Base-by-base conservation (phyloP, 371 early-diverging fungal species). In the Mortierella sp. region DNA sequence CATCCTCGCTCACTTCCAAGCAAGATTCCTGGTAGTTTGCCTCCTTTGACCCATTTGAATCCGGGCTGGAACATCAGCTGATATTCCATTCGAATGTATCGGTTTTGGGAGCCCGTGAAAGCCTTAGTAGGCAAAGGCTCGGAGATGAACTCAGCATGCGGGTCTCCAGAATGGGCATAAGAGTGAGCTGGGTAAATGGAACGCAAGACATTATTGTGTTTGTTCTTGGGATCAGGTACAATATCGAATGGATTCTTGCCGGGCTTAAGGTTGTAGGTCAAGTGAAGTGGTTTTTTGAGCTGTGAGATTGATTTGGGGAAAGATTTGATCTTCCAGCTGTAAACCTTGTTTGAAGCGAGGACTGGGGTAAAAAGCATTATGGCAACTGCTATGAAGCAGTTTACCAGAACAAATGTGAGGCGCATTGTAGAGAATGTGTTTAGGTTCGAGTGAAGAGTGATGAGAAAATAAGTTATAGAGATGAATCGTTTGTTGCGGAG, bases 21-120 rank as follows among this genome's bases (percentile, higher is more conserved):
- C 70, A 83, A 87, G 19, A 88, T 68, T 36, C 88, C 88, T 28
- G 90, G 90, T 22, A 90, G 66, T 63, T 88, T 88, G 4, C 90
- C 89, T 4, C 77, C 77, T 45, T 50, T 36, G 19, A 72, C 72
- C 72, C 77, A 72, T 6, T 65, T 13, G 58, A 77, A 77, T 4
- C 72, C 66, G n/a, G 77, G 72, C 60, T 77, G 43, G 58, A 77
- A 77, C 24, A 57, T 38, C 63, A 77, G 53, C 24, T 77, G 72
- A 48, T 65, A 72, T 36, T 77, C 72, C 48, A 77, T 63, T 0
- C 69, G 77, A 43, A 72, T 61, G 43, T 65, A 77, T 22, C 71
- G 69, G 41, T 57, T 65, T 13, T n/a, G 21, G 48, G 63, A 32
- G 3, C 65, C 65, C 0, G 53, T 43, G 45, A 68, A 72, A 45